phyloP scores from a whole-genome alignment of 192 early-diverging fungal genomes.

The Coemansia sp. region DNA sequence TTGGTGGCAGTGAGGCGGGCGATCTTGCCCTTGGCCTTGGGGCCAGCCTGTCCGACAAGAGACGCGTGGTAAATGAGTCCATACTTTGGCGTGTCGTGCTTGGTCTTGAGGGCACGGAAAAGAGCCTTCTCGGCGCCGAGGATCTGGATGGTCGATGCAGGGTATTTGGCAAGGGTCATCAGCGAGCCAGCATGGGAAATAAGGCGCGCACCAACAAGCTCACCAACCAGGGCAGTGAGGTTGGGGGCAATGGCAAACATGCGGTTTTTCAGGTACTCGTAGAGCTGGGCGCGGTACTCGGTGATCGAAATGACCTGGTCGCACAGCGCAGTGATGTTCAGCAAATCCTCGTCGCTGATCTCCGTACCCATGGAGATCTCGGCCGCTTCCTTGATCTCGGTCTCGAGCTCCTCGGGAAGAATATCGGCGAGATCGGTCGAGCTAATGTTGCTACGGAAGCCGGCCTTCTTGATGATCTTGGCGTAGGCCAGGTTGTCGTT shows the following conservation, averaged over 20 bases:
- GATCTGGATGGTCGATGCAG: slow-evolving; percentile 98
- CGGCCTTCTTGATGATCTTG: slow-evolving; percentile 86
- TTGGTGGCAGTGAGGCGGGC: slow-evolving; percentile 94
- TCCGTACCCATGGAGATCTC: slow-evolving; percentile 99
- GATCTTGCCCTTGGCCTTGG: slow-evolving; percentile 98
- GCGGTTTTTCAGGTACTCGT: slow-evolving; percentile 97
- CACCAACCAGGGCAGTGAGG: slow-evolving; percentile 93
- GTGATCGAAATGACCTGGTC: slow-evolving; percentile 96
- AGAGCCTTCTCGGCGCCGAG: slow-evolving; percentile 99
- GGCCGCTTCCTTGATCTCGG: slow-evolving; percentile 94
- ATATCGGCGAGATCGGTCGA: slow-evolving; percentile 77
- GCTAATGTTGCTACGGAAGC: slow-evolving; percentile 84
- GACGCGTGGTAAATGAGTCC: slow-evolving; percentile 98
- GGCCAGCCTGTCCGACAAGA: slow-evolving; percentile 92
- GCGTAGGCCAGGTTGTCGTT: slow-evolving; percentile 95
- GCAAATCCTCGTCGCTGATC: slow-evolving; percentile 94
- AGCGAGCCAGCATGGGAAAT: slow-evolving; percentile 97
- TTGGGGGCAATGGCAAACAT: slow-evolving; percentile 92
- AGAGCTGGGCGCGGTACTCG: slow-evolving; percentile 93
- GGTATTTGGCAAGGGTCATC: slow-evolving; percentile 97
- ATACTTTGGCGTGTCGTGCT: slow-evolving; percentile 98
- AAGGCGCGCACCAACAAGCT: slow-evolving; percentile 97
- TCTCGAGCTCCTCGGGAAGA: slow-evolving; percentile 90
- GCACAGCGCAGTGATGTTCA: slow-evolving; percentile 91
- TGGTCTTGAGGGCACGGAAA: slow-evolving; percentile 98